Evolutionary conservation across 2,329 filamentous ascomycete genomes (phyloP).

Genomic region (Ophiostoma montium): DNA sequence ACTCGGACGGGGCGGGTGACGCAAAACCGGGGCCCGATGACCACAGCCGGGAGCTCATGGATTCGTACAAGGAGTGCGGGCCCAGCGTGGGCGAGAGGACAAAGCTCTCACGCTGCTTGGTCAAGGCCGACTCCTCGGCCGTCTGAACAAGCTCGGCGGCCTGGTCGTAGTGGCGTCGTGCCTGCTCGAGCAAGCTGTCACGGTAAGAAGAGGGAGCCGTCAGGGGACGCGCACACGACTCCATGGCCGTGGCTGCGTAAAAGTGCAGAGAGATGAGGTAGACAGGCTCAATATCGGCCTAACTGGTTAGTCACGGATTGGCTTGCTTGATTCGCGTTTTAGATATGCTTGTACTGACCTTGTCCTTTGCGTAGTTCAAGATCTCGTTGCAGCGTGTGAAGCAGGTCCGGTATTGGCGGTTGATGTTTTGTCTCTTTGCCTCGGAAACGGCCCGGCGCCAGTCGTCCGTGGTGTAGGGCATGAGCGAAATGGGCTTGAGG

Average conservation of each 20-base stretch:
- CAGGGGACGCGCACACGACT: conserved; percentile 38
- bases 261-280: conserved; percentile 47
- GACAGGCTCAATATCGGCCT: conserved; percentile 31
- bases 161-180: conserved; percentile 35
- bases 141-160: conserved; percentile 33
- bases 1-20: conserved; percentile 32
- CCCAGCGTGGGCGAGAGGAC: conserved; percentile 21
- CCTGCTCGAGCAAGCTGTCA: conserved; percentile 33
- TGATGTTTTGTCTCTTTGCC: conserved; percentile 39
- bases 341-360: conserved; percentile 26
- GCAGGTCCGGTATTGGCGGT: conserved; percentile 37
- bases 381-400: conserved; percentile 38
- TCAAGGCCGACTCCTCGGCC: conserved; percentile 27
- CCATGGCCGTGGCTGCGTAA: conserved; percentile 46
- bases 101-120: conserved; percentile 22
- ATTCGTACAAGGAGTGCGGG: conserved; percentile 32
- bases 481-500: conserved; percentile 11
- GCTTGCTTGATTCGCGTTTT: no score
- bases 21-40: conserved; percentile 29
- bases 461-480: conserved; percentile 32
- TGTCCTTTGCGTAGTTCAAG: conserved; percentile 31
- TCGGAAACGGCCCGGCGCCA: conserved; percentile 38
- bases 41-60: conserved; percentile 29
- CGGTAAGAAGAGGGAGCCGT: conserved; percentile 32
- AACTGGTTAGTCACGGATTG: not conserved